These are phyloP conservation scores for Podospora fimiseda DNA, from an alignment of 495 filamentous ascomycete genomes.

Conservation along the genomic window DNA sequence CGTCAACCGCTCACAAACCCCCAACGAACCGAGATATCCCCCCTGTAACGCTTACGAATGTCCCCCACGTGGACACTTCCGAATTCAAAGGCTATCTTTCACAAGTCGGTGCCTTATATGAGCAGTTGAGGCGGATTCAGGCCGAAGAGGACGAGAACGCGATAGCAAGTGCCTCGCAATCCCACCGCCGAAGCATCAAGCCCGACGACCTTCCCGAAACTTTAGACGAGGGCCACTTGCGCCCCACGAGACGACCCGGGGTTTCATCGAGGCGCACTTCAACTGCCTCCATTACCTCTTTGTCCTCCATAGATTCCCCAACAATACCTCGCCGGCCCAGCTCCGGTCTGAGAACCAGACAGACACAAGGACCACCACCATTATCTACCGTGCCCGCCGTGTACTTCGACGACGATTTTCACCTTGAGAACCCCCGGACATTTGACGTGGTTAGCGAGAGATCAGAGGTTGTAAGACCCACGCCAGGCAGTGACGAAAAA, in stretches of 20 bases:
- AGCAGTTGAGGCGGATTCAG: slow-evolving; percentile 73
- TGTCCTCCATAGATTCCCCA: slow-evolving; percentile 47
- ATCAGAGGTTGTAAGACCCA: slow-evolving; percentile 78
- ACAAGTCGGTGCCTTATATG: slow-evolving; percentile 74
- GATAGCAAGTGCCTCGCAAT: slow-evolving; percentile 35
- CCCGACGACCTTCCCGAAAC: slow-evolving; percentile 45
- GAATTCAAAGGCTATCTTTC: slow-evolving; percentile 79
- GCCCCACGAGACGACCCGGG: slow-evolving; percentile 35
- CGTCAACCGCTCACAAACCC: slow-evolving; percentile 64
- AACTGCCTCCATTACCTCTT: slow-evolving; percentile 39
- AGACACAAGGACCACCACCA: slow-evolving; percentile 64
- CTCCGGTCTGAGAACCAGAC: slow-evolving; percentile 44
- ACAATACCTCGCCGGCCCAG: slow-evolving; percentile 44
- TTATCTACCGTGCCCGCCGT: slow-evolving; percentile 86
- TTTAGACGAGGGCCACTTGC: slow-evolving; percentile 40
- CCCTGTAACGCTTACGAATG: slow-evolving; percentile 86
- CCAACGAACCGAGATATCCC: slow-evolving; percentile 92
- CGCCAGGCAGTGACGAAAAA: slow-evolving; percentile 51
- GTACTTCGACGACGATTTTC: slow-evolving; percentile 94
- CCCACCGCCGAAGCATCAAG: slow-evolving; percentile 38
- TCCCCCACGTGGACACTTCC: slow-evolving; percentile 70
- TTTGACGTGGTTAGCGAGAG: slow-evolving; percentile 97
- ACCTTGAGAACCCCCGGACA: slow-evolving; percentile 88
- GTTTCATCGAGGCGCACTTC: slow-evolving; percentile 40
- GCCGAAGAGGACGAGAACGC: slow-evolving; percentile 55